Percentiles rank a stretch among this genome's conserved stretches.
Conservation (phyloP, 2,329 filamentous ascomycete species). For the Pyrenochaeta sp. region DNA sequence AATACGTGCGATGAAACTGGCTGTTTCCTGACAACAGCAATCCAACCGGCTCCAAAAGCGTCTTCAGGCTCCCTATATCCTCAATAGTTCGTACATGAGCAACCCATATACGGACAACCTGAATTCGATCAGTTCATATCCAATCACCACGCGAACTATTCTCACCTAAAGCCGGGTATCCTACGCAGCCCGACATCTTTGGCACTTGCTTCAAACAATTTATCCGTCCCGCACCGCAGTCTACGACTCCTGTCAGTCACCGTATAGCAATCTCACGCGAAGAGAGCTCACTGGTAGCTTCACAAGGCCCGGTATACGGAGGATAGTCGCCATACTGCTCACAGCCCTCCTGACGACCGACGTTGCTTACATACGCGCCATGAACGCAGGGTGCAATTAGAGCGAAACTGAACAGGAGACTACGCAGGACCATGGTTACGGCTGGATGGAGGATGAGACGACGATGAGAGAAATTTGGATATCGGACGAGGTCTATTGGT, state of each 20-base stretch:
- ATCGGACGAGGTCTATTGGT: not conserved
- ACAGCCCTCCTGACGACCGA: constrained; percentile 8
- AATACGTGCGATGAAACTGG: no score
- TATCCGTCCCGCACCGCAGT: constrained; percentile 10
- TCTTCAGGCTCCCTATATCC: no score
- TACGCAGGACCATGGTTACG: constrained; percentile 4
- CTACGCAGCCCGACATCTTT: not conserved
- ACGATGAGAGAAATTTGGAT: not conserved
- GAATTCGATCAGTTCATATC: not conserved
- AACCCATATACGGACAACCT: constrained; percentile 12
- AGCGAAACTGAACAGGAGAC: not conserved
- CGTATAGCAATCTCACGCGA: not conserved
- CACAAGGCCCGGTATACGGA: constrained; percentile 7
- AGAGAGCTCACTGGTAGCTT: constrained; percentile 6
- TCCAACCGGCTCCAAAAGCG: no score
- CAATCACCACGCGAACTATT: no score
- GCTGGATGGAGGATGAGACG: not conserved
- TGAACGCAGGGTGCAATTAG: not conserved
- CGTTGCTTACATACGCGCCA: constrained; percentile 4
- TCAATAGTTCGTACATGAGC: constrained; percentile 7
- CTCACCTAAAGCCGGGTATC: constrained; percentile 12
- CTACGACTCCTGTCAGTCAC: not conserved
- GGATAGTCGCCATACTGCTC: constrained; percentile 12
- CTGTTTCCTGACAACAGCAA: no score
- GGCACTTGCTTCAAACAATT: constrained; percentile 13